Conservation (phyloP, 257 asterid genomes). For the Striga asiatica region DNA sequence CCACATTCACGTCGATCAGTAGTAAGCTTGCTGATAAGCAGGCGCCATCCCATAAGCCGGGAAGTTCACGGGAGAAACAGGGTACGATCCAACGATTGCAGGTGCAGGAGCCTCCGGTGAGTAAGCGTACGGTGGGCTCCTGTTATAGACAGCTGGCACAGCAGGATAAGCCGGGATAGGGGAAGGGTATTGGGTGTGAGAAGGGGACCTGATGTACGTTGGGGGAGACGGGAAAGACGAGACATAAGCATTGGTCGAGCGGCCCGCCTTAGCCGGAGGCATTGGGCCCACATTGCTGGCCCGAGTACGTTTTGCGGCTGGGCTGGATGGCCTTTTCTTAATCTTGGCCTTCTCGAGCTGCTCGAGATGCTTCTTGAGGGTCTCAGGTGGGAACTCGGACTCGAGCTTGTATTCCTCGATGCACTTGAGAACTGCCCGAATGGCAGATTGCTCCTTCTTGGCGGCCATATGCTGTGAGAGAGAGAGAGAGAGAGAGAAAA, state of each 20-base stretch:
- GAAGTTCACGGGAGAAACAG: constrained; percentile 64
- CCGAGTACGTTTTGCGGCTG: constrained; percentile 88
- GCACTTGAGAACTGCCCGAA: constrained; percentile 90
- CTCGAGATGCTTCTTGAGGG: constrained; percentile 82
- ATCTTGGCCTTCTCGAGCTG: constrained; percentile 69
- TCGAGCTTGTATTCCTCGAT: constrained; percentile 95
- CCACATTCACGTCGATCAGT: constrained; percentile 60
- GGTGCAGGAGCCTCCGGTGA: constrained; percentile 78
- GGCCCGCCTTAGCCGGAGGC: constrained; percentile 99
- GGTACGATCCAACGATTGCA: constrained; percentile 40
- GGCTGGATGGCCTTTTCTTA: constrained; percentile 73
- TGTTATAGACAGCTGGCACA: constrained; percentile 43
- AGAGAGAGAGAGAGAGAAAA: too few species aligned
- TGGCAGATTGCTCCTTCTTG: constrained; percentile 95
- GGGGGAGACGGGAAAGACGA: constrained; percentile 95
- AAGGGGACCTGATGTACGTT: constrained; percentile 64
- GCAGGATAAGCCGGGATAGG: constrained; percentile 71
- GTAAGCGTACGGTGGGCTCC: constrained; percentile 76
- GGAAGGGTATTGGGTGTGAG: constrained; percentile 69
- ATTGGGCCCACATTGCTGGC: constrained; percentile 87
- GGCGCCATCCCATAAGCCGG: constrained; percentile 71
- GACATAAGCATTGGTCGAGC: constrained; percentile 90
- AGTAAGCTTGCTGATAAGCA: constrained; percentile 92
- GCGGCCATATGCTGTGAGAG: constrained; percentile 88
- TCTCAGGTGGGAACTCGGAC: constrained; percentile 70